Evolutionary conservation across 2,329 filamentous ascomycete genomes (phyloP), one percentile per base, ranked within the genome.

Genomic region (Cladosporium sp.): DNA sequence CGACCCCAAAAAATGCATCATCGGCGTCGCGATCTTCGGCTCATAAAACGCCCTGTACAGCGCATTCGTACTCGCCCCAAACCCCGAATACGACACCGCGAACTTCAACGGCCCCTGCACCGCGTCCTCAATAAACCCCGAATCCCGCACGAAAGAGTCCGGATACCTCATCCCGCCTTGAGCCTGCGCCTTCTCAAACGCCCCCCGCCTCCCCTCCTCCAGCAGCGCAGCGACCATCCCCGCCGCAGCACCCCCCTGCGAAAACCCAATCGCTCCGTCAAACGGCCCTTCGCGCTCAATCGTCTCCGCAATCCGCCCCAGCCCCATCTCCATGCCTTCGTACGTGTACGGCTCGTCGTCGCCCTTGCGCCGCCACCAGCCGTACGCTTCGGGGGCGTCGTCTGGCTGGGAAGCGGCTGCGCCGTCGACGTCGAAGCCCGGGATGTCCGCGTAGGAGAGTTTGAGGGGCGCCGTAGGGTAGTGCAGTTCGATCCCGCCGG

Each of bases 201-300:
- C 73, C 9, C 73, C 72, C 29, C 58, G 64, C 55, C 66, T 69
- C 6, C 69, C 73, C 0, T 65, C 59, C 64, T 96, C 90, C 3
- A 96, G 68, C 13, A 91, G 73, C 0, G 82, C 75, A 0, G 89
- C 83, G 0, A 96, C 74, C 65, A 96, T 81, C 0, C 78, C 85
- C 0, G 90, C 83, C 40, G 84, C 73, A 1, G 83, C 84, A 7
- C 79, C 89, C 17, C 89, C 89, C 70, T 95, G 89, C 54, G 82
- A 87, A 72, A 95, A 95, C 1, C 89, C 89, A 27, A 91, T 73
- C 0, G 91, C 84, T 6, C 85, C 89, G 62, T 92, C 87, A 39
- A 92, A 80, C 1, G 84, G 84, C 0, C 82, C 85, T 11, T 82
- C 78, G 1, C 79, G 76, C 29, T 72, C 68, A 20, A 95, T 80